Percentiles rank a stretch among this genome's conserved stretches.
Conservation (phyloP, 2,329 filamentous ascomycete genomes). For the Paecilomyces fulvus region DNA sequence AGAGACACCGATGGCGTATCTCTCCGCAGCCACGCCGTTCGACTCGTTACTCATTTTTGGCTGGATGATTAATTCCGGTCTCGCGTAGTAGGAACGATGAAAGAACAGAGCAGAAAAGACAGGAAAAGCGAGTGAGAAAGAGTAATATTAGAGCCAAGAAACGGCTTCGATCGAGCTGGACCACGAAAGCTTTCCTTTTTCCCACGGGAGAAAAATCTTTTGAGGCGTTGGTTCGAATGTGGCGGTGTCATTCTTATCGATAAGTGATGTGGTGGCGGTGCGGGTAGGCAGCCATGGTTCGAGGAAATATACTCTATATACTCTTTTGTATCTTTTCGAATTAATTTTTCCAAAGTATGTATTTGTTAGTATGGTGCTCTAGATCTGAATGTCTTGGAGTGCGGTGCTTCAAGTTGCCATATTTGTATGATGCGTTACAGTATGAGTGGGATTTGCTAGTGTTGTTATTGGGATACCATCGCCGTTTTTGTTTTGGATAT, state of each 20-base stretch:
- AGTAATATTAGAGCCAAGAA: slow-evolving; percentile 14
- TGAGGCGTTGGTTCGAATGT: slow-evolving; percentile 16
- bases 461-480: too few relatives aligned
- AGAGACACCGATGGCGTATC: slow-evolving; percentile 81
- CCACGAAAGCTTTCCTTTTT: background rate
- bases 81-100: slow-evolving; percentile 5
- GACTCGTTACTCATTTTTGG: slow-evolving; percentile 44
- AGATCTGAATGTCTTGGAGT: too few relatives aligned
- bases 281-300: too few relatives aligned
- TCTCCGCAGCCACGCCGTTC: slow-evolving; percentile 41
- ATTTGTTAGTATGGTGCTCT: too few relatives aligned
- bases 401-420: too few relatives aligned
- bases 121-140: slow-evolving; percentile 11
- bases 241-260: background rate
- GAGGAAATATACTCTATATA: too few relatives aligned
- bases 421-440: too few relatives aligned
- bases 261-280: slow-evolving; percentile 1
- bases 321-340: too few relatives aligned
- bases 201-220: slow-evolving; percentile 23
- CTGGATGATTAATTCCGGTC: background rate
- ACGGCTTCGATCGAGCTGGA: background rate
- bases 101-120: slow-evolving; percentile 5
- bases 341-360: too few relatives aligned
- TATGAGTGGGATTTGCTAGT: too few relatives aligned
- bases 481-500: too few relatives aligned